Evolutionary conservation across 139 green algal species (phyloP), one percentile per base, ranked within the genome.

Genomic region (Volvox africanus): DNA sequence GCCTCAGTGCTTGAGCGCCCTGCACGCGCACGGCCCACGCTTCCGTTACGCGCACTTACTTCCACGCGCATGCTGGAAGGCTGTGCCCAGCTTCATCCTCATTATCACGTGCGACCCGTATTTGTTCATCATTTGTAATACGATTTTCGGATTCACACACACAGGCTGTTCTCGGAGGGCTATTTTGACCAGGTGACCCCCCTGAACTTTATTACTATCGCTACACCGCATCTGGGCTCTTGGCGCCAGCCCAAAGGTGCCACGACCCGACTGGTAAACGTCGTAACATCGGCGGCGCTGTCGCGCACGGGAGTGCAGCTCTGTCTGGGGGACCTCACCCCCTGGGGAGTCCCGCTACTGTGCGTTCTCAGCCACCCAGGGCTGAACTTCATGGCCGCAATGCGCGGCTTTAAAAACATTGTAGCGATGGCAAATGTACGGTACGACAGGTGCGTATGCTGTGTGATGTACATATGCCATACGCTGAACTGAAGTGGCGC

Each of bases 191-290:
- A 65, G 0, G 61, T 84, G 19, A 71, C 30, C 1, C 87, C 91
- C 6, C 36, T 93, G 11, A 88, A 79, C n/a, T 93, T 90, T 32
- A 36, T 92, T 12, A 90, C 91, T 26, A 83, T 93, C 11, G 86
- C 91, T 2, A 90, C 87, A 20, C 91, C 91, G 19, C 91, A 93
- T 61, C 33, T 93, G 44, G 91, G 91, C 32, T 55, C 65, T 26
- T 93, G 91, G 91, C 69, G 69, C 78, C 19, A 19, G 5, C 78
- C 78, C 35, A 32, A 0, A 28, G 30, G 22, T 1, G 76, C 76
- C 76, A 13, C n/a, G 6, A 32, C 13, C 16, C 76, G 76, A 28
- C 5, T 82, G 32, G 1, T 82, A 1, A 82, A 82, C 76, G 33
- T 35, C 32, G 24, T 35, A 5, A 26, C 30, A 20, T 35, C 76